Percentiles rank a stretch among this genome's conserved stretches.
phyloP scores from a whole-genome alignment of 805 yeast genomes.

The Wickerhamiella dianesei region DNA sequence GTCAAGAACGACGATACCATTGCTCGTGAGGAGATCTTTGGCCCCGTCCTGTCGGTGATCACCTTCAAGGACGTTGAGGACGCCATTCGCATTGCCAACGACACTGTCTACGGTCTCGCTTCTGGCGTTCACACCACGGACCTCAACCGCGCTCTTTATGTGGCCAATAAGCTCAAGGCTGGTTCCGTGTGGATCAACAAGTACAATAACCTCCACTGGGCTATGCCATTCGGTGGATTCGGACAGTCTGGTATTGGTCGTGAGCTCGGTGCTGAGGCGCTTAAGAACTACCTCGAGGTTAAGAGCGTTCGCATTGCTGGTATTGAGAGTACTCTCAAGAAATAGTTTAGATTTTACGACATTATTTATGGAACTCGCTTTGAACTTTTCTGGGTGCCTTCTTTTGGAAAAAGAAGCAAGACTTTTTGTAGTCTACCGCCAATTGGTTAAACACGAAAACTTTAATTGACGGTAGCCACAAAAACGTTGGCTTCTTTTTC shows the following conservation, averaged over 20 bases:
- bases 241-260: constrained; percentile 71
- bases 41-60: constrained; percentile 66
- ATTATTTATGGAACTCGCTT: too few species aligned
- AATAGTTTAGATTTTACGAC: too few species aligned
- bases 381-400: too few species aligned
- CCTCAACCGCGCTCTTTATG: constrained; percentile 48
- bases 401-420: too few species aligned
- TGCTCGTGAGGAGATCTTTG: constrained; percentile 72
- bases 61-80: constrained; percentile 56
- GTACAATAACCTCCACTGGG: constrained; percentile 49
- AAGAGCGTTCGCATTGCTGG: constrained; percentile 67
- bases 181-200: constrained; percentile 63
- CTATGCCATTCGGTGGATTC: constrained; percentile 72
- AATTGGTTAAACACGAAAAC: too few species aligned
- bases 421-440: too few species aligned
- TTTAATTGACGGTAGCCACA: too few species aligned
- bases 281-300: constrained; percentile 55
- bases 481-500: too few species aligned
- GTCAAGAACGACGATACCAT: constrained; percentile 54
- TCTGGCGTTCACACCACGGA: constrained; percentile 67
- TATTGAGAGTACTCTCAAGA: constrained; percentile 7
- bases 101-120: constrained; percentile 65
- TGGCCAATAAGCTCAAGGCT: constrained; percentile 47
- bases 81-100: constrained; percentile 55
- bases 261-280: constrained; percentile 65